Evolutionary conservation across 768 basidiomycete genomes (phyloP), one percentile per base, ranked within the genome.

Genomic region (Rhodotorula paludigena): DNA sequence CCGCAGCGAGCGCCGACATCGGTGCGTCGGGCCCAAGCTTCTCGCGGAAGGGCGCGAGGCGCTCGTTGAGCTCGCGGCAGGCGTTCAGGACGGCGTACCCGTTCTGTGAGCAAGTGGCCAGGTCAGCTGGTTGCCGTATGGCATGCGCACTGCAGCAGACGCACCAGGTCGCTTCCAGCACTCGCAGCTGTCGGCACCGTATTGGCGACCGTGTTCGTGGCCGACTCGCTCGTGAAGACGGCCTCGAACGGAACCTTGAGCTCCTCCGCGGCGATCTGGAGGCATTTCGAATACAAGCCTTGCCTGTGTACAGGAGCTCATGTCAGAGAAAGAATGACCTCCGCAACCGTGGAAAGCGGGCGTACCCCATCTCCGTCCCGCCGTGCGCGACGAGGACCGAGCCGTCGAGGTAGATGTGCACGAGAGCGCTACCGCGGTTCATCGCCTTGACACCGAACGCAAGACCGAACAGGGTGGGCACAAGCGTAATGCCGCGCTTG

Each of bases 401-500:
- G 5, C 75, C 75, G 38, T 76, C 75, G 39, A 65, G n/a, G 45
- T 64, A 69, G 42, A 73, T 68, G 36, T 57, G 39, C 0, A 73
- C 69, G 45, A 67, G 54, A 2, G 72, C 69, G 2, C 57, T 44
- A 7, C 67, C 72, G 56, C 64, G 60, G 30, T 71, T 71, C 62
- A 71, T 63, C 15, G 63, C 61, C 30, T 63, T 69, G 33, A 66
- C 64, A 3, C 71, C 73, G 59, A 75, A 72, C 18, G 61, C 60
- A 12, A 76, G 52, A 1, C 75, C 75, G 36, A 76, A 76, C 54
- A 66, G 74, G 10, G 74, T 76, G 14, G 74, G 74, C 5, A 75
- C 23, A 30, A 76, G 51, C 9, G 63, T 48, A 23, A 76, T 54
- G 0, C 75, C 75, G 23, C 71, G 60, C 71, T 76, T 76, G 47